Evolutionary conservation across 371 early-diverging fungal species (phyloP).

Genomic region (Sporodiniella umbellata): DNA sequence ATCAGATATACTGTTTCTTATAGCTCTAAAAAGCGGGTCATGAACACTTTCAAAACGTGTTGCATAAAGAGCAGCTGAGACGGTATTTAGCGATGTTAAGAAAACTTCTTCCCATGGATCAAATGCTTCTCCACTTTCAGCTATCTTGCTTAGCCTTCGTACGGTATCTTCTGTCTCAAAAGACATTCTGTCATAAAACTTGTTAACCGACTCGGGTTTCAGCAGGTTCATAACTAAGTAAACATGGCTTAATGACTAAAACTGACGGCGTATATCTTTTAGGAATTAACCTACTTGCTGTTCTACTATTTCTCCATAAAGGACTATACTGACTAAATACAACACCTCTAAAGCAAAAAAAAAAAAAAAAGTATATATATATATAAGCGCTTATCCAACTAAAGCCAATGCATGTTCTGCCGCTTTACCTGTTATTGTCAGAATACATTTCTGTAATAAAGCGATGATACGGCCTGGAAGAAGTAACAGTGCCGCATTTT

Average conservation of each 20-base stretch:
- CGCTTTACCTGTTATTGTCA: conserved; percentile 11
- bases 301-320: neutral
- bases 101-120: no score
- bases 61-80: no score
- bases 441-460: conserved; percentile 10
- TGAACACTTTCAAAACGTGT: no score
- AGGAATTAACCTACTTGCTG: neutral
- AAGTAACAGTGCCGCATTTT: conserved; percentile 3
- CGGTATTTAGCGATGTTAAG: no score
- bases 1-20: no score
- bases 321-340: neutral
- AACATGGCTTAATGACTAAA: neutral
- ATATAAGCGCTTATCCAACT: neutral
- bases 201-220: conserved; percentile 4
- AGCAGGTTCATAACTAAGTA: conserved; percentile 6
- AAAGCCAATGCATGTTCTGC: no score
- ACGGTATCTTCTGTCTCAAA: neutral
- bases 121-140: neutral
- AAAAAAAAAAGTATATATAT: no score
- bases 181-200: neutral
- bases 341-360: no score
- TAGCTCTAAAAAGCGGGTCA: no score
- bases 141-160: neutral
- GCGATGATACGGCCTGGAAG: conserved; percentile 9
- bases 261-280: neutral